Conservation (phyloP, 2,329 filamentous ascomycete genomes). For the Alternaria metachromatica region DNA sequence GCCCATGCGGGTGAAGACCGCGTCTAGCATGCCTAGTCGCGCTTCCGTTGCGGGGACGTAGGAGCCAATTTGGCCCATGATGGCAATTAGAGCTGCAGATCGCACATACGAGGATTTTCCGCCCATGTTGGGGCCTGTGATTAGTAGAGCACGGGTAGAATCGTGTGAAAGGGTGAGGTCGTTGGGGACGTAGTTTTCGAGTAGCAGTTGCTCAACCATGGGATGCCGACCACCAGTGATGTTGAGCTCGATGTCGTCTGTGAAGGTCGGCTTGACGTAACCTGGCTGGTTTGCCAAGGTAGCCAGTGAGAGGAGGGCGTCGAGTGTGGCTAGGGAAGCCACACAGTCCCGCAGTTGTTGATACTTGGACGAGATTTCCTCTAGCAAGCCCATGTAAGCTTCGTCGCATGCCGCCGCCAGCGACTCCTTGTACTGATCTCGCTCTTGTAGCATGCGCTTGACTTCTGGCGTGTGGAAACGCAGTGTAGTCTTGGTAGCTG, state of each 20-base stretch:
- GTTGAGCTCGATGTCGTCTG: constrained; percentile 70
- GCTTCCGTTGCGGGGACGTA: constrained; percentile 85
- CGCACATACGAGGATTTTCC: constrained; percentile 98
- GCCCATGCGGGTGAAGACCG: constrained; percentile 94
- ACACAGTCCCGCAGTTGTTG: constrained; percentile 89
- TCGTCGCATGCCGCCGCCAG: constrained; percentile 89
- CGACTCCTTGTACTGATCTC: constrained; percentile 93
- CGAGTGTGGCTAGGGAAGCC: constrained; percentile 81
- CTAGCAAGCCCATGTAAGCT: constrained; percentile 76
- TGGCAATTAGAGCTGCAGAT: constrained; percentile 85
- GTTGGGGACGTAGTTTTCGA: constrained; percentile 91
- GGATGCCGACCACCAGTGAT: constrained; percentile 84
- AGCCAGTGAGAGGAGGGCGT: constrained; percentile 87
- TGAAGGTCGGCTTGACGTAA: constrained; percentile 79
- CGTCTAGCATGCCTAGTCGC: constrained; percentile 81
- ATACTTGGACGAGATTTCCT: constrained; percentile 80
- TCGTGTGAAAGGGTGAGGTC: constrained; percentile 70
- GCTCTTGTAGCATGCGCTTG: constrained; percentile 78
- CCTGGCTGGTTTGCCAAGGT: constrained; percentile 84
- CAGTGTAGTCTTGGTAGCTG: constrained; percentile 88
- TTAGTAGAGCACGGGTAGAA: constrained; percentile 73
- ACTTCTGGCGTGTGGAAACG: constrained; percentile 96
- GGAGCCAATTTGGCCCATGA: constrained; percentile 93
- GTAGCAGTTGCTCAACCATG: constrained; percentile 90
- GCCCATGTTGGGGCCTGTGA: constrained; percentile 98